phyloP scores from a whole-genome alignment of 768 basidiomycete genomes.

The Hebeloma cylindrosporum region DNA sequence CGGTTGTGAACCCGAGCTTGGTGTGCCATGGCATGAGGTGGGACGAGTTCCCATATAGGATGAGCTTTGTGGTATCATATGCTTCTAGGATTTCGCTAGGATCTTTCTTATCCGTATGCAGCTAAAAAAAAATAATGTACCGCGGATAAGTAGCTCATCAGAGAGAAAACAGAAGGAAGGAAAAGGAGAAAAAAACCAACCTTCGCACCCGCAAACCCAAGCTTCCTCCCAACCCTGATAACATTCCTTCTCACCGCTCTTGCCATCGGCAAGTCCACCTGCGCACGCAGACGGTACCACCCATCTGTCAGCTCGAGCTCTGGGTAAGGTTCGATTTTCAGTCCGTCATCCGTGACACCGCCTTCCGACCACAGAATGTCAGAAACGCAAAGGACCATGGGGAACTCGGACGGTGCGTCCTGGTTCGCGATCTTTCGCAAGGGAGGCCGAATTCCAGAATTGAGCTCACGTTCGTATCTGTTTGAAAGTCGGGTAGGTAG shows the following conservation, averaged over 20 bases:
- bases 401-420: conserved; percentile 75
- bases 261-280: conserved; percentile 69
- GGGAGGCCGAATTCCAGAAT: conserved; percentile 74
- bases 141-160: no score
- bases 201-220: conserved; percentile 76
- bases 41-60: conserved; percentile 81
- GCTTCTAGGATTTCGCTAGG: conserved; percentile 83
- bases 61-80: conserved; percentile 62
- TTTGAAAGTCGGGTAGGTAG: no score
- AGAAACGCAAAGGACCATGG: conserved; percentile 86
- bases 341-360: conserved; percentile 36
- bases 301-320: conserved; percentile 94
- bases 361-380: conserved; percentile 57
- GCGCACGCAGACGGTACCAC: conserved; percentile 87
- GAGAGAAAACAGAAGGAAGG: neutral
- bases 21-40: conserved; percentile 87
- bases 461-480: conserved; percentile 89
- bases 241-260: conserved; percentile 66
- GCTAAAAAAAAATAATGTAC: conserved; percentile 50
- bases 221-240: conserved; percentile 78
- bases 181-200: conserved; percentile 43
- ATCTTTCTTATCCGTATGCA: conserved; percentile 70
- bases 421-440: conserved; percentile 80
- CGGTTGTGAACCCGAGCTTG: conserved; percentile 74
- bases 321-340: conserved; percentile 41